phyloP scores from a whole-genome alignment of 495 filamentous ascomycete species.

The Xylaria bambusicola region DNA sequence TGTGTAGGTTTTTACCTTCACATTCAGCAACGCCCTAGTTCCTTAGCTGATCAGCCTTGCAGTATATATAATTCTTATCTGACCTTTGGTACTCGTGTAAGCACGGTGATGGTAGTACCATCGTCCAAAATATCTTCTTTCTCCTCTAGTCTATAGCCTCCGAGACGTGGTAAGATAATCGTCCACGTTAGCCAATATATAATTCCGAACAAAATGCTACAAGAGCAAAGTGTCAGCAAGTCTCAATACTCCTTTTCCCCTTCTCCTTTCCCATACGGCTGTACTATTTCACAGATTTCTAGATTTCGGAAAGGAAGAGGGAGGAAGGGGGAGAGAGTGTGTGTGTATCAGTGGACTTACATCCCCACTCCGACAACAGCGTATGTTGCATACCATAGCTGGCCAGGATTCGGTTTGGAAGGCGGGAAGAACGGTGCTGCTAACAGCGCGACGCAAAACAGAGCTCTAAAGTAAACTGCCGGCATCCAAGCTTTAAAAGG shows the following conservation, averaged over 20 bases:
- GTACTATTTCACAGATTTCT: not conserved
- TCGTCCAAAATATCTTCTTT: conserved; percentile 58
- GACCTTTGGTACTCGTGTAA: conserved; percentile 46
- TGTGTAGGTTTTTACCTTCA: not conserved
- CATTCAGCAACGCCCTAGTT: not conserved
- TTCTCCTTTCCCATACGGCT: not conserved
- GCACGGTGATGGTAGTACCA: conserved; percentile 60
- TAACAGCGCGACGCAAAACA: conserved; percentile 49
- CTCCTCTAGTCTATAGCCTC: conserved; percentile 61
- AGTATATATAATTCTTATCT: conserved; percentile 17
- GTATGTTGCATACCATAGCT: conserved; percentile 72
- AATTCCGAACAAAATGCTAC: conserved; percentile 54
- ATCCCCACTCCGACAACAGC: conserved; percentile 69
- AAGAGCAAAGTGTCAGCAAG: not conserved
- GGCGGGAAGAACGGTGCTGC: conserved; percentile 58
- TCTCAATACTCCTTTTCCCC: too few species aligned
- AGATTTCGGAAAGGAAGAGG: not conserved
- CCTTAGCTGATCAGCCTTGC: not conserved
- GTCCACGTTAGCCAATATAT: conserved; percentile 76
- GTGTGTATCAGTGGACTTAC: conserved; percentile 49
- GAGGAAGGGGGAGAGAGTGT: not conserved
- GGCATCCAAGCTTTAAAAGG: conserved; percentile 70
- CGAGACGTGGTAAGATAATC: conserved; percentile 59
- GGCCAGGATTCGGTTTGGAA: conserved; percentile 53
- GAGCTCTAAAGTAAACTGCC: conserved; percentile 49